Percentiles rank a stretch among this genome's conserved stretches.
phyloP scores from a whole-genome alignment of 2,329 filamentous ascomycete species.

The Arachnomyces sp. region DNA sequence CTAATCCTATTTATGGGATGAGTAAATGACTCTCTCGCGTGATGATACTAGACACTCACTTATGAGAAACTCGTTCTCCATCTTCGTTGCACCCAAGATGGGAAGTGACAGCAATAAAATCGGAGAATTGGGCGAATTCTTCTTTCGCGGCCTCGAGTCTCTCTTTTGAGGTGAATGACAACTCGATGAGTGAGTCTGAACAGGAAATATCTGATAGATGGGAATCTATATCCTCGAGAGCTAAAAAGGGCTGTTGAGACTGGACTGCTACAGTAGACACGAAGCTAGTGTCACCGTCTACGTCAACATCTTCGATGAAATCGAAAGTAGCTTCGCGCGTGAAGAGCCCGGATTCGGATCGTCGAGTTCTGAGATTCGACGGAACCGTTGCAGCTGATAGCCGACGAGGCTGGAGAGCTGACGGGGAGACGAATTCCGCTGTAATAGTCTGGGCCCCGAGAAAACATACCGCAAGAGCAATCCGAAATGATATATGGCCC shows the following conservation, averaged over 20 bases:
- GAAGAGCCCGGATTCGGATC: background rate
- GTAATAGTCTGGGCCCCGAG: too few species aligned
- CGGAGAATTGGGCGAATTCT: slow-evolving; percentile 6
- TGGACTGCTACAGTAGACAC: slow-evolving; percentile 8
- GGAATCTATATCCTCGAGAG: slow-evolving; percentile 11
- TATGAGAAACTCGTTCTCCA: slow-evolving; percentile 14
- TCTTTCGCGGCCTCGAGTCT: slow-evolving; percentile 4
- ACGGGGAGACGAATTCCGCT: too few species aligned
- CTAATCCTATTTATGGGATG: slow-evolving; percentile 1
- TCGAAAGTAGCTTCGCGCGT: slow-evolving; percentile 5
- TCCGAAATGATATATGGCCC: too few species aligned
- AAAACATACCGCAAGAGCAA: too few species aligned
- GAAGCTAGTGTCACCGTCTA: slow-evolving; percentile 6
- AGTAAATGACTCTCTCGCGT: background rate
- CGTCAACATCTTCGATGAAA: slow-evolving; percentile 3
- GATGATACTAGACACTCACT: slow-evolving; percentile 9
- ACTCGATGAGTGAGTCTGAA: slow-evolving; percentile 7
- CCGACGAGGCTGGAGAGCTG: background rate
- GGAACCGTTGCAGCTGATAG: slow-evolving; percentile 2
- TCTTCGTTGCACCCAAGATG: slow-evolving; percentile 15
- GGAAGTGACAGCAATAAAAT: slow-evolving; percentile 14
- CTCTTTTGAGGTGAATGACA: slow-evolving; percentile 6
- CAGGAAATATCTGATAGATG: slow-evolving; percentile 7
- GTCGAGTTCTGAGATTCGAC: background rate
- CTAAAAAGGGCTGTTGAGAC: slow-evolving; percentile 10